Base-by-base conservation (phyloP, 1,284 basidiomycete genomes). In the Tetrapyrgos nigripes region DNA sequence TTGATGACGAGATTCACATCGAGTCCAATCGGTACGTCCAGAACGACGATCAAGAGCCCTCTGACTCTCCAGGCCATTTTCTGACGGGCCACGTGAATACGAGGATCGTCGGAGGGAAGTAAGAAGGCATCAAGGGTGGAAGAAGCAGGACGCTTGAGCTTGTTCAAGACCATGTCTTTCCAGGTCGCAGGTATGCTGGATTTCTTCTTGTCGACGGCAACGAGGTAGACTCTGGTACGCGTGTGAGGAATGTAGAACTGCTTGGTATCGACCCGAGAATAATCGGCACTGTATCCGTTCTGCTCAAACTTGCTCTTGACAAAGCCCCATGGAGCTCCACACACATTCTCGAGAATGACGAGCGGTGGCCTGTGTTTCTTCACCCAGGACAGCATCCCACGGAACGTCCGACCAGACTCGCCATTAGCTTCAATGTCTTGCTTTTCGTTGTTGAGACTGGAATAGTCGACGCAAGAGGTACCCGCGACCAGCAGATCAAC, bases 391-490 rank as follows among this genome's bases (percentile, higher is more conserved):
- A 97, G 87, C 96, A 98, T 98, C 3, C 93, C 92, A 45, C 88
- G 85, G 71, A 95, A 96, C 0, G 92, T 96, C 23, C 89, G 81
- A n/a, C 94, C 94, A 8, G 93, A 96, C 73, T 97, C 94, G 48
- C 95, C 94, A 61, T 91, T 88, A 11, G 83, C 92, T 50, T 94
- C 88, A 40, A 97, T 92, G 48, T 87, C 91, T 73, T 98, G 94
- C 73, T 95, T 95, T 71, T 92, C 86, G 68, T 94, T 97, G 76
- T 98, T 98, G 55, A 98, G 83, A 66, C 92, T 93, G 14, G 96
- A 98, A 68, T 97, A 98, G 73, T 98, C 96, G 64, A 98, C 96
- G 65, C 96, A 98, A 6, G 94, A 97, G 0, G 96, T 98, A 21
- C 96, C 96, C 1, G 96, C 96, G 55, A 98, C 85, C 19, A 96